Conservation (phyloP, 805 yeast genomes). For the Candida germanica region DNA sequence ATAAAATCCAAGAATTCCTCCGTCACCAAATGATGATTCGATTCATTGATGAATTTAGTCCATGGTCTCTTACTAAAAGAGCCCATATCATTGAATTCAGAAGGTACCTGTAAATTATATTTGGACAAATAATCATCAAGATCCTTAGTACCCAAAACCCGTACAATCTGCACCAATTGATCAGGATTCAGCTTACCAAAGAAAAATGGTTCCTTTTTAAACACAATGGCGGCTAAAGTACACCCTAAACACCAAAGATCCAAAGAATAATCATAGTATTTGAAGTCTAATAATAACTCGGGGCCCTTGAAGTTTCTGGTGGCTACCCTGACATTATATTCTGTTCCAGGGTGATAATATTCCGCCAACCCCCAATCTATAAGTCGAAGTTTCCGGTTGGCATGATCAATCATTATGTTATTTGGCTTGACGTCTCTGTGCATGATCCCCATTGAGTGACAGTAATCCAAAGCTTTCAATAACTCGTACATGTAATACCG, state of each 20-base stretch:
- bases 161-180: constrained; percentile 84
- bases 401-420: constrained; percentile 91
- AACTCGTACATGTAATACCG: constrained; percentile 80
- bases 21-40: constrained; percentile 64
- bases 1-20: constrained; percentile 75
- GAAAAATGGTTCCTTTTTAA: constrained; percentile 89
- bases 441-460: constrained; percentile 94
- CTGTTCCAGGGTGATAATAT: constrained; percentile 84
- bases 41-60: constrained; percentile 68
- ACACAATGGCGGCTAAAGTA: constrained; percentile 85
- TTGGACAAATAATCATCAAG: constrained; percentile 64
- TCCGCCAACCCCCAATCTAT: constrained; percentile 98
- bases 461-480: constrained; percentile 79
- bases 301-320: constrained; percentile 94
- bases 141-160: constrained; percentile 84
- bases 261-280: constrained; percentile 85
- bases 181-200: constrained; percentile 89
- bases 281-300: constrained; percentile 79
- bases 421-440: constrained; percentile 96
- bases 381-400: constrained; percentile 62
- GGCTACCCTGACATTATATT: constrained; percentile 91
- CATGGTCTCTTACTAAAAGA: constrained; percentile 83
- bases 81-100: constrained; percentile 67
- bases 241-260: constrained; percentile 96
- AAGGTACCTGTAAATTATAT: constrained; percentile 67